phyloP scores from a whole-genome alignment of 129 eudicot species.

The Chrysanthemum lavandulifolium region DNA sequence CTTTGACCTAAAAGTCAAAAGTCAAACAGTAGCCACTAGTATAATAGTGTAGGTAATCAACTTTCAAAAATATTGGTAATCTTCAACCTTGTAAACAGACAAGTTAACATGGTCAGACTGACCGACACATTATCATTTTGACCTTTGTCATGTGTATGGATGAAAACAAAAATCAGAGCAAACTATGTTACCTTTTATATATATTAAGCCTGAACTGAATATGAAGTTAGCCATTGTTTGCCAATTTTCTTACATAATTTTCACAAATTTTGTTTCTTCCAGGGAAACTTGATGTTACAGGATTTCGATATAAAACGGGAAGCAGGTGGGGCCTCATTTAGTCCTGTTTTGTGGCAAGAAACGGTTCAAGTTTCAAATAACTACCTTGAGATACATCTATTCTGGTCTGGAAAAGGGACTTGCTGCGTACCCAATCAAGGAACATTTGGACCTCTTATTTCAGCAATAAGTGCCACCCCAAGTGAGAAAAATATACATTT shows the following conservation, averaged over 20 bases:
- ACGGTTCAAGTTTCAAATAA: slow-evolving; percentile 59
- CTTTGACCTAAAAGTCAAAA: too few species aligned
- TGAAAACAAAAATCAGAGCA: too few species aligned
- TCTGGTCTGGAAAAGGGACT: slow-evolving; percentile 98
- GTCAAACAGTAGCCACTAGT: too few species aligned
- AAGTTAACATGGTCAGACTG: too few species aligned
- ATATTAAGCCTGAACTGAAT: too few species aligned
- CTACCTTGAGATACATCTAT: slow-evolving; percentile 78
- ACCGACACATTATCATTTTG: too few species aligned
- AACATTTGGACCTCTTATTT: slow-evolving; percentile 73
- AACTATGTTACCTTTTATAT: too few species aligned
- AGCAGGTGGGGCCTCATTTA: slow-evolving; percentile 55
- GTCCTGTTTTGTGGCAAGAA: slow-evolving; percentile 42
- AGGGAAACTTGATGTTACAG: slow-evolving; percentile 52
- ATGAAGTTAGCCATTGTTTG: neutral
- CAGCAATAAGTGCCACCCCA: slow-evolving; percentile 88
- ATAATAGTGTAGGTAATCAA: too few species aligned
- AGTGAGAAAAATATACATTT: slow-evolving; percentile 27
- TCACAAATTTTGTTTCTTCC: neutral
- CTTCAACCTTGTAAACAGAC: too few species aligned
- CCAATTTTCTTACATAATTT: neutral
- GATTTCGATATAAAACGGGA: slow-evolving; percentile 72
- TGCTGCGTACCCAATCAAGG: slow-evolving; percentile 82
- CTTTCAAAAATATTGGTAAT: too few species aligned
- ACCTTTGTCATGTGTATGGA: too few species aligned